A percentile compares a stretch with the other conserved stretches of the same genome.
These are phyloP conservation scores for Fusarium musae DNA, from an alignment of 2,329 filamentous ascomycete genomes.

Conservation along the genomic window DNA sequence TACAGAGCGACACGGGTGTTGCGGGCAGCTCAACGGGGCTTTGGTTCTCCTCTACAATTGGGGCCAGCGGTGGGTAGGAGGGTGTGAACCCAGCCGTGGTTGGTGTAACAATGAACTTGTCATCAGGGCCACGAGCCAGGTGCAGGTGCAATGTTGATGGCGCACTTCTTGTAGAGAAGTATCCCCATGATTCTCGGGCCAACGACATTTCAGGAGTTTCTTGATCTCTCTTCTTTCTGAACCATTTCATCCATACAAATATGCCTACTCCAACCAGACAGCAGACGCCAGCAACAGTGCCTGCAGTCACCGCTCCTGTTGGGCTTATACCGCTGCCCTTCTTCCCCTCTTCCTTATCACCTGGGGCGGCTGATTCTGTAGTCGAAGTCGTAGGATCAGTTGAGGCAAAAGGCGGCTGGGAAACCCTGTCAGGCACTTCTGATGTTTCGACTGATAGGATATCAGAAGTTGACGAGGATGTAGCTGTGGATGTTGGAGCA, in stretches of 20 bases:
- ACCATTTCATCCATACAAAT: conserved; percentile 43
- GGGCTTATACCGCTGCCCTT: conserved; percentile 17
- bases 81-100: conserved; percentile 38
- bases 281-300: conserved; percentile 42
- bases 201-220: conserved; percentile 8
- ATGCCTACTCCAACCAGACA: conserved; percentile 37
- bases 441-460: conserved; percentile 35
- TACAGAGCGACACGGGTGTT: conserved; percentile 44
- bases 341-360: conserved; percentile 13
- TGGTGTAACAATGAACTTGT: conserved; percentile 43
- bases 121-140: conserved; percentile 38
- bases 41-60: background rate
- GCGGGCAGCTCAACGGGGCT: conserved; percentile 43
- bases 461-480: conserved; percentile 10
- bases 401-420: conserved; percentile 19
- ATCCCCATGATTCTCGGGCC: conserved; percentile 33
- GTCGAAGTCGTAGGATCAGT: conserved; percentile 7
- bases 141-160: conserved; percentile 32
- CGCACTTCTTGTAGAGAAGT: conserved; percentile 32
- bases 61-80: conserved; percentile 9
- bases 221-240: conserved; percentile 29
- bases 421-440: conserved; percentile 15
- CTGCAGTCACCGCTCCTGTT: conserved; percentile 38
- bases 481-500: conserved; percentile 10
- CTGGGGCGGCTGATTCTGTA: conserved; percentile 17